Evolutionary conservation across 1,284 basidiomycete genomes (phyloP).

Genomic region (Leccinum griseonigrum): DNA sequence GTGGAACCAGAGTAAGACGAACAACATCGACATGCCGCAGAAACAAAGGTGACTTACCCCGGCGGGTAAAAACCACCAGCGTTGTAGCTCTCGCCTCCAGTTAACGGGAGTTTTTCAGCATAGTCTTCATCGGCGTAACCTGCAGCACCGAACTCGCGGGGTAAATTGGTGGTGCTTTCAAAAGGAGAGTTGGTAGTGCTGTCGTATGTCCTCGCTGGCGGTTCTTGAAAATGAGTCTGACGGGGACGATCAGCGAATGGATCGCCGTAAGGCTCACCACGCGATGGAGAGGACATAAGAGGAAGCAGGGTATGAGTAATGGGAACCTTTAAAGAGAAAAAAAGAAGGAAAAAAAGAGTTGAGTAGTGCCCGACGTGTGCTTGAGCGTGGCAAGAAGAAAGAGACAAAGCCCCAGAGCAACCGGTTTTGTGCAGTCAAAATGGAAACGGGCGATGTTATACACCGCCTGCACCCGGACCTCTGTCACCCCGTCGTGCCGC

Average conservation of each 20-base stretch:
- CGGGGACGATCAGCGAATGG: conserved; percentile 69
- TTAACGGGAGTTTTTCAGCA: conserved; percentile 71
- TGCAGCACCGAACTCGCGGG: conserved; percentile 49
- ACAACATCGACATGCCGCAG: not conserved
- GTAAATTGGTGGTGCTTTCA: conserved; percentile 55
- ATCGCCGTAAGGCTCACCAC: conserved; percentile 47
- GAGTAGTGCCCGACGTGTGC: not conserved
- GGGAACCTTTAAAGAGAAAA: conserved; percentile 10
- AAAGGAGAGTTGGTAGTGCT: conserved; percentile 43
- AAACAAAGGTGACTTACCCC: conserved; percentile 42
- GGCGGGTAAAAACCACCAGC: conserved; percentile 69
- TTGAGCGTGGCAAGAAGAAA: conserved; percentile 5
- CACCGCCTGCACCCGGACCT: conserved; percentile 31
- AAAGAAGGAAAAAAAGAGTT: not conserved
- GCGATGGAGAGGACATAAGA: conserved; percentile 49
- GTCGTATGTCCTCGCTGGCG: conserved; percentile 38
- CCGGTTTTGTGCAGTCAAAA: conserved; percentile 29
- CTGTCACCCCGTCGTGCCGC: conserved; percentile 23
- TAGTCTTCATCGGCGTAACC: conserved; percentile 62
- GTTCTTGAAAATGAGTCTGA: conserved; percentile 60
- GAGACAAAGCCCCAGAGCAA: conserved; percentile 14
- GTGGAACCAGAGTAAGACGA: not conserved
- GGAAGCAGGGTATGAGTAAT: not conserved
- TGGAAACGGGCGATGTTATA: conserved; percentile 36
- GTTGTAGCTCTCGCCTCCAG: conserved; percentile 48